These are phyloP conservation scores for Phytophthora colocasiae DNA, from an alignment of 352 stramenopile genomes.

Conservation along the genomic window DNA sequence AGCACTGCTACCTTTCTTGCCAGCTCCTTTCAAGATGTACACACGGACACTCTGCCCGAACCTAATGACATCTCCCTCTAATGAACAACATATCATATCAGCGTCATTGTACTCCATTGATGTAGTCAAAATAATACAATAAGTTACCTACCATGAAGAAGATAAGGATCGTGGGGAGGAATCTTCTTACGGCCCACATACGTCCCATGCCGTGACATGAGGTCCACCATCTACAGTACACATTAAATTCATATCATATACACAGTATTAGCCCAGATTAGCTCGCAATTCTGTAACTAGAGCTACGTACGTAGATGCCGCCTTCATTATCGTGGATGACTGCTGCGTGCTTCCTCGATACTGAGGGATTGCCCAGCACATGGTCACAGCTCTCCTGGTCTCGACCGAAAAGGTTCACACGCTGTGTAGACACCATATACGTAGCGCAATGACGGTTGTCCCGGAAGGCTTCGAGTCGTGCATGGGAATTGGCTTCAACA, in stretches of 20 bases:
- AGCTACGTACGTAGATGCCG: conserved; percentile 80
- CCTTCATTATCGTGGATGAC: conserved; percentile 84
- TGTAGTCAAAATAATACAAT: not conserved
- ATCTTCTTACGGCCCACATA: conserved; percentile 88
- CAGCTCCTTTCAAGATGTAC: conserved; percentile 84
- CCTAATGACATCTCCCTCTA: conserved; percentile 86
- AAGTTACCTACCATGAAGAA: conserved; percentile 68
- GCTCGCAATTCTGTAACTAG: not conserved
- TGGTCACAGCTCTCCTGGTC: conserved; percentile 89
- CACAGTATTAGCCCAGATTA: no score
- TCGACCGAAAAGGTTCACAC: conserved; percentile 84
- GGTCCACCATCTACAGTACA: conserved; percentile 74
- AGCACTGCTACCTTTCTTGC: conserved; percentile 64
- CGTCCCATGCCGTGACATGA: conserved; percentile 90
- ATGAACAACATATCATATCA: conserved; percentile 6
- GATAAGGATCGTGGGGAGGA: conserved; percentile 81
- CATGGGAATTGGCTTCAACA: conserved; percentile 70
- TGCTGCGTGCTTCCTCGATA: conserved; percentile 88
- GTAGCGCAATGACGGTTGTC: conserved; percentile 83
- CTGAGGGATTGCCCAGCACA: conserved; percentile 86
- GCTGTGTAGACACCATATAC: conserved; percentile 87
- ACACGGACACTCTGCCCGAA: conserved; percentile 89
- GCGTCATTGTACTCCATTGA: not conserved
- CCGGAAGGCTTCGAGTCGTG: conserved; percentile 76
- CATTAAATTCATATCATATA: not conserved